Evolutionary conservation across 352 stramenopile species (phyloP).

Genomic region (Globisporangium middletonii): DNA sequence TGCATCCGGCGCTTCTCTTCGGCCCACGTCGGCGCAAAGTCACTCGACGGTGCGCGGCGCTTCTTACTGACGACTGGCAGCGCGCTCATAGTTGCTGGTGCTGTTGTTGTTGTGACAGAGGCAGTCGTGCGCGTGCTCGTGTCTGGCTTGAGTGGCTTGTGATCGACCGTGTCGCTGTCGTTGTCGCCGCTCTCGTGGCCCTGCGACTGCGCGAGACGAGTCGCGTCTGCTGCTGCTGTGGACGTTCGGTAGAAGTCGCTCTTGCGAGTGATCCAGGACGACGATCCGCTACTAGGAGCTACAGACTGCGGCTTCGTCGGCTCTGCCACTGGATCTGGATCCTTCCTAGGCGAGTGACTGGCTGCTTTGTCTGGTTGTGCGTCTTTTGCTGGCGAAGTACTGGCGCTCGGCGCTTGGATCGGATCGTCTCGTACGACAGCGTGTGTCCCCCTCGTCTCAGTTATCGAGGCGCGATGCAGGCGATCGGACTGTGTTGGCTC

Average conservation of each 20-base stretch:
- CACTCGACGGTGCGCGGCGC: neutral
- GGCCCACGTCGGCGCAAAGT: constrained; percentile 26
- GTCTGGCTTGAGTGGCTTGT: neutral
- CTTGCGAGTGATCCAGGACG: constrained; percentile 8
- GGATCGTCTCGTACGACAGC: neutral
- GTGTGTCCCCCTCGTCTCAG: too few relatives aligned
- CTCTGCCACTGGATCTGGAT: neutral
- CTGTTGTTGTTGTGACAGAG: neutral
- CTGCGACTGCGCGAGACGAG: neutral
- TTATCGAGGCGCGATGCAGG: too few relatives aligned
- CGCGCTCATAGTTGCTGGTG: neutral
- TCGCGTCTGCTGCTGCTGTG: neutral
- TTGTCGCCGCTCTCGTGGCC: neutral
- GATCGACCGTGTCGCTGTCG: neutral
- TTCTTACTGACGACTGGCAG: neutral
- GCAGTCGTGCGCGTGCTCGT: neutral
- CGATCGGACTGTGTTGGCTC: too few relatives aligned
- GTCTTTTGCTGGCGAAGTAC: neutral
- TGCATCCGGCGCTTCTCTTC: constrained; percentile 32
- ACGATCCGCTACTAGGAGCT: neutral
- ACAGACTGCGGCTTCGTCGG: neutral
- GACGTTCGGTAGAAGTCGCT: constrained; percentile 4
- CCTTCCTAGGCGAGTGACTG: neutral
- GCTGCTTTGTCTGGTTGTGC: neutral
- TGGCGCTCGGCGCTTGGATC: neutral